These are phyloP conservation scores for Bremia lactucae DNA, from an alignment of 352 stramenopile genomes.

Conservation along the genomic window DNA sequence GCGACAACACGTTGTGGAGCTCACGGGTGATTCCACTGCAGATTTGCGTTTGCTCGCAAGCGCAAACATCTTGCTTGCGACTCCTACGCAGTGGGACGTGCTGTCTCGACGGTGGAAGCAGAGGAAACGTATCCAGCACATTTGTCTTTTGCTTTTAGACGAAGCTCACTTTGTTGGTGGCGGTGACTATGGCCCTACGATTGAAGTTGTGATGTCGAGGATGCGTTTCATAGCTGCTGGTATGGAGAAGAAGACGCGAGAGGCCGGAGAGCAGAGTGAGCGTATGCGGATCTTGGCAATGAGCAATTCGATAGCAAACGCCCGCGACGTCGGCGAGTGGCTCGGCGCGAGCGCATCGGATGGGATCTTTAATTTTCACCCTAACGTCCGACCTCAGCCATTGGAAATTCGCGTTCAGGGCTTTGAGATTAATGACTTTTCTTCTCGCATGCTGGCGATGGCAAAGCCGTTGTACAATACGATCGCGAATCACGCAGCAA, in stretches of 20 bases:
- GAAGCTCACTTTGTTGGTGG: slow-evolving; percentile 96
- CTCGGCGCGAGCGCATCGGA: slow-evolving; percentile 88
- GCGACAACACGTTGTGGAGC: slow-evolving; percentile 77
- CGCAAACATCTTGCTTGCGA: slow-evolving; percentile 90
- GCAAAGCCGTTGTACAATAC: slow-evolving; percentile 96
- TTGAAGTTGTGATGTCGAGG: slow-evolving; percentile 96
- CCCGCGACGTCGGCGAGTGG: slow-evolving; percentile 96
- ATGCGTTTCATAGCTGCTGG: slow-evolving; percentile 95
- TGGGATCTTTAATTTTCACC: slow-evolving; percentile 61
- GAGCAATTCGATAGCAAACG: slow-evolving; percentile 95
- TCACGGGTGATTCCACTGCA: slow-evolving; percentile 90
- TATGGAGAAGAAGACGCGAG: slow-evolving; percentile 62
- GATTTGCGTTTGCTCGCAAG: slow-evolving; percentile 89
- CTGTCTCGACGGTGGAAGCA: slow-evolving; percentile 95
- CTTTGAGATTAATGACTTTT: slow-evolving; percentile 97
- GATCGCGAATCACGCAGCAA: slow-evolving; percentile 75
- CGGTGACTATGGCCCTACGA: slow-evolving; percentile 79
- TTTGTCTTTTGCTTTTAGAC: slow-evolving; percentile 93
- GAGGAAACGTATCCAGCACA: slow-evolving; percentile 91
- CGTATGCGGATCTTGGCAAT: slow-evolving; percentile 91
- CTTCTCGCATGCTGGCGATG: slow-evolving; percentile 95
- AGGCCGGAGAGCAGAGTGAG: slow-evolving; percentile 17
- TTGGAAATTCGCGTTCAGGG: slow-evolving; percentile 96
- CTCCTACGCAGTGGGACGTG: slow-evolving; percentile 93
- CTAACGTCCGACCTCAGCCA: slow-evolving; percentile 91